phyloP scores from a whole-genome alignment of 208 protist genomes.

The Herpetomonas tarakana region DNA sequence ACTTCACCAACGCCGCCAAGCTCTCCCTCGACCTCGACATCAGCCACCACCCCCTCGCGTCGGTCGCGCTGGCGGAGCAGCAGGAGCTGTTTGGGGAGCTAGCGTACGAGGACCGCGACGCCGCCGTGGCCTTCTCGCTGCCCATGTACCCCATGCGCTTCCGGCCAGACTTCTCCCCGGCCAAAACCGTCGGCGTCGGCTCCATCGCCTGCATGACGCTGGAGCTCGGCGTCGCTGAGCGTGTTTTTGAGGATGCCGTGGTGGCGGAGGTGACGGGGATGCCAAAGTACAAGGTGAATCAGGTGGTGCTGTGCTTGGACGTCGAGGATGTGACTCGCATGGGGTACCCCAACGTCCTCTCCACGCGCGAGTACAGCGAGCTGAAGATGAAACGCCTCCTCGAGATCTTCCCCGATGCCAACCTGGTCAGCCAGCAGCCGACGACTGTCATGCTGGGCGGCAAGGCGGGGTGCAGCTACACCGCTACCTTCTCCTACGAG shows the following conservation, averaged over 20 bases:
- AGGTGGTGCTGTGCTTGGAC: conserved; percentile 74
- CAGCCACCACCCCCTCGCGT: conserved; percentile 53
- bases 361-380: conserved; percentile 84
- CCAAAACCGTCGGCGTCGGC: conserved; percentile 83
- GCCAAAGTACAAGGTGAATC: conserved; percentile 73
- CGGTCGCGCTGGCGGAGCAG: conserved; percentile 55
- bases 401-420: conserved; percentile 70
- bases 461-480: conserved; percentile 65
- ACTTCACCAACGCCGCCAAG: conserved; percentile 40
- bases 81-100: conserved; percentile 79
- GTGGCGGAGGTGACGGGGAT: conserved; percentile 78
- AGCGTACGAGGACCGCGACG: conserved; percentile 78
- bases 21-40: conserved; percentile 75
- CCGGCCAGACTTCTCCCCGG: conserved; percentile 80
- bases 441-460: conserved; percentile 60
- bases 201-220: conserved; percentile 90
- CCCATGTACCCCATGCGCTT: conserved; percentile 83
- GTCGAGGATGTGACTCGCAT: conserved; percentile 86
- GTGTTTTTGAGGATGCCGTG: conserved; percentile 69
- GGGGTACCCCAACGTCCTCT: conserved; percentile 84
- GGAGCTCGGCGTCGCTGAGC: conserved; percentile 75
- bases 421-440: conserved; percentile 57
- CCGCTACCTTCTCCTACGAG: conserved; percentile 83
- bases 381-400: conserved; percentile 76
- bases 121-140: conserved; percentile 69